Base-by-base conservation (phyloP, 2,329 filamentous ascomycete genomes). In the Fusarium torulosum region DNA sequence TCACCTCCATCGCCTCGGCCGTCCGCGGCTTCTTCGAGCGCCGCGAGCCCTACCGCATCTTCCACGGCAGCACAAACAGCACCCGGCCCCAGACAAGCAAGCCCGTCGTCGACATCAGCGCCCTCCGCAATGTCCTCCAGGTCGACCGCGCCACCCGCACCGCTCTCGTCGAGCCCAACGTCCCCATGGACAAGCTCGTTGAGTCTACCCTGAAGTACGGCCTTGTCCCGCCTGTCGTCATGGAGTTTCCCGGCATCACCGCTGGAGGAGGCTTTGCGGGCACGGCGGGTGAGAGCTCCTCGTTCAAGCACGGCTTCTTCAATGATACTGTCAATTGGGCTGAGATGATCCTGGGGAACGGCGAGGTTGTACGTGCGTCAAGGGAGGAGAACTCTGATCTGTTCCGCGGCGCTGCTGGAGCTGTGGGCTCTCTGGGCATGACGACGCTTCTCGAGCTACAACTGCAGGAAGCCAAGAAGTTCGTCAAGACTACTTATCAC, bases 51-150 rank as follows among this genome's bases (percentile, higher is more conserved):
- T 94, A 92, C 77, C 85, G 90, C 19, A 90, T 94, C 74, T 91
- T 88, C 70, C 91, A 94, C 77, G 91, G 91, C 61, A 88, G 90
- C 1, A 93, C 91, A 14, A 93, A 92, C 79, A 92, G 88, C 76
- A 94, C 91, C 33, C 88, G 91, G 14, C 84, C 83, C 10, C 78
- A 81, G 33, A 82, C 77, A 33, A 75, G 77, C 19, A 82, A 83
- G 73, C 85, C 85, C 71, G 85, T 88, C 23, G 82, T 94, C 58
- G 90, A 93, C 75, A 93, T 90, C 44, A 90, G 88, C 76, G 72
- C 75, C 4, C 84, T 94, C n/a, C 84, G 82, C 67, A 84, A 86
- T 75, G 85, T 94, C 17, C 80, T 94, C 14, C 77, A 81, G 6
- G 79, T 94, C 46, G 84, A 93, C 71, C 75, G 69, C 0, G 69